Percentiles rank a stretch among this genome's conserved stretches.
Conservation (phyloP, 192 early-diverging fungal species). For the Bifiguratus adelaidae region DNA sequence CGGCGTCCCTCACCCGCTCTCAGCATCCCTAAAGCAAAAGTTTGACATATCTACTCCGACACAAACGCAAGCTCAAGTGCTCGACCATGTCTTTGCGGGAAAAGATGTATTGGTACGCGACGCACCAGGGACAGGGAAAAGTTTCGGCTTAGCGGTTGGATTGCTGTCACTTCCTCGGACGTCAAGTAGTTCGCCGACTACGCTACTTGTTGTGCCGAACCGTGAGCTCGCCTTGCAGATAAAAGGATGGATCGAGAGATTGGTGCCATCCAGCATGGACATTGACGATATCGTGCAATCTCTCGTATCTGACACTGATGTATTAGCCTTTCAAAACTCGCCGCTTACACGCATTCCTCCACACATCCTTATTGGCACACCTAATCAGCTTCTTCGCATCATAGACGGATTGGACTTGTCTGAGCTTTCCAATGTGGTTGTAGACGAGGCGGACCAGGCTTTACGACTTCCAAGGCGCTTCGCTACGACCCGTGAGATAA, state of each 20-base stretch:
- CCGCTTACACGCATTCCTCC: no score
- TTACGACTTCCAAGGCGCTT: conserved; percentile 34
- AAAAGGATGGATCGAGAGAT: conserved; percentile 20
- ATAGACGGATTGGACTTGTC: conserved; percentile 17
- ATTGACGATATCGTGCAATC: no score
- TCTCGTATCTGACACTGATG: no score
- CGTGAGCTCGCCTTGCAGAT: conserved; percentile 42
- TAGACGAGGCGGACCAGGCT: conserved; percentile 47
- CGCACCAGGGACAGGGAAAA: conserved; percentile 42
- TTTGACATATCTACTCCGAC: conserved; percentile 27
- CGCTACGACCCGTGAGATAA: conserved; percentile 25
- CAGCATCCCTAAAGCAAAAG: conserved; percentile 5
- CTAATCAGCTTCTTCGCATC: conserved; percentile 18
- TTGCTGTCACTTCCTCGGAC: conserved; percentile 21
- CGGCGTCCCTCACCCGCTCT: conserved; percentile 8
- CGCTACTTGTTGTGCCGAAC: conserved; percentile 34
- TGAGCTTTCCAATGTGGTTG: conserved; percentile 19
- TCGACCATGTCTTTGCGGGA: conserved; percentile 24
- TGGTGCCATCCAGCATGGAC: conserved; percentile 17
- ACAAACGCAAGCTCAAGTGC: conserved; percentile 23
- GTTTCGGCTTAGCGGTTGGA: conserved; percentile 35
- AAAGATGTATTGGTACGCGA: conserved; percentile 38
- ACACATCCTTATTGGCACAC: conserved; percentile 27
- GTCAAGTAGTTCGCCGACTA: conserved; percentile 3
- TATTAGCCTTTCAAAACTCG: no score